Evolutionary conservation across 2,329 filamentous ascomycete genomes (phyloP), one percentile per base, ranked within the genome.

Genomic region (Mariannaea sp.): DNA sequence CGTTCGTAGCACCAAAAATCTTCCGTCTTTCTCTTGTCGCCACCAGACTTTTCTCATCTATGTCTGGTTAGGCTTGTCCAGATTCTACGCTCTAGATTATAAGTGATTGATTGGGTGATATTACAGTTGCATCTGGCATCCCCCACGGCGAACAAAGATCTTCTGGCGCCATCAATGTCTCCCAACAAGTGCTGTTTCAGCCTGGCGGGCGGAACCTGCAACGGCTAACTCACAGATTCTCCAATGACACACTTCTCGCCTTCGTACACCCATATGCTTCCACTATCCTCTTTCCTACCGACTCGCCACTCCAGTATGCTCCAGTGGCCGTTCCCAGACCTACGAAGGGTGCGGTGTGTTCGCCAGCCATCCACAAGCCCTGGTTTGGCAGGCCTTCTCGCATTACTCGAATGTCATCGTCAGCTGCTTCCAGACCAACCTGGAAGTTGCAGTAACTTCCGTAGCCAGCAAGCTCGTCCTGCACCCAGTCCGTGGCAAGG

Each of bases 251-350:
- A 47, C 32, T 41, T 9, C 49, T 60, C 46, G 53, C 44, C 55
- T 56, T 66, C 17, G 53, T 51, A 62, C 40, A 53, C 9, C 74
- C 79, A 67, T 86, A 87, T 7, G 72, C 76, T 64, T 80, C 76
- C 1, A 77, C 74, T 53, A 92, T 82, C 66, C 85, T 82, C 69
- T 77, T 80, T 1, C 81, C 92, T 27, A 92, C 89, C 16, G 80
- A 82, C 75, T 96, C 90, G 1, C 92, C 92, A 69, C 89, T 91
- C 90, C 90, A 96, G 70, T 91, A 97, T 9, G 93, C 93, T 1
- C 93, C 93, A 1, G 91, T 95, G 10, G 87, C 89, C 4, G 92
- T 97, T 0, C 92, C 93, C 56, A 97, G 71, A 9, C 89, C 92
- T 22, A 95, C 86, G 75, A 96, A 96, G 4, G 92, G 92, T 49